phyloP scores from a whole-genome alignment of 1,284 basidiomycete species.

The Apiotrichum domesticum region DNA sequence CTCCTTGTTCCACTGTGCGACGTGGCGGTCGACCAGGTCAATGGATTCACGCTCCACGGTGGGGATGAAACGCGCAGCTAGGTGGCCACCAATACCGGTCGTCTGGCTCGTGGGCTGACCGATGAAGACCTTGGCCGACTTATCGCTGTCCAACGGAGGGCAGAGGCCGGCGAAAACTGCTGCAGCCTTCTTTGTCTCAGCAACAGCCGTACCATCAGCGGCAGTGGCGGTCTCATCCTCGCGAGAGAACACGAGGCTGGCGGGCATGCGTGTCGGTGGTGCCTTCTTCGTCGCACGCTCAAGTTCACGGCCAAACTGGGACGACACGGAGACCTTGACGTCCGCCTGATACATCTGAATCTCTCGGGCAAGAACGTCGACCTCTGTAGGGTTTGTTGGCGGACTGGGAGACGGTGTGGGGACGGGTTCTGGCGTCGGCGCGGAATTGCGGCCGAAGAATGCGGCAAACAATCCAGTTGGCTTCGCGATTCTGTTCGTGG shows the following conservation, averaged over 20 bases:
- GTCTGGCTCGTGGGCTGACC: constrained; percentile 66
- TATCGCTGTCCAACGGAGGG: constrained; percentile 66
- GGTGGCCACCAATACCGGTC: constrained; percentile 85
- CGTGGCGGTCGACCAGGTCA: constrained; percentile 63
- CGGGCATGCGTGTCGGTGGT: constrained; percentile 69
- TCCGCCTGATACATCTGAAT: constrained; percentile 79
- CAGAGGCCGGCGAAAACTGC: constrained; percentile 81
- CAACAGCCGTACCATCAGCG: constrained; percentile 55
- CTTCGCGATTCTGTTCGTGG: constrained; percentile 43
- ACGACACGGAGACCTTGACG: constrained; percentile 65
- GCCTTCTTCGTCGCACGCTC: constrained; percentile 93
- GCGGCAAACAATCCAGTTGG: constrained; percentile 73
- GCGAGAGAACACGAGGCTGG: constrained; percentile 84
- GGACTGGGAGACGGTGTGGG: constrained; percentile 46
- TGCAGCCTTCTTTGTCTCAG: constrained; percentile 57
- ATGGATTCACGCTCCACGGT: constrained; percentile 96
- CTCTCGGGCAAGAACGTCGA: constrained; percentile 62
- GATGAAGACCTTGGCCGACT: constrained; percentile 35
- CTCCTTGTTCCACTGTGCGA: constrained; percentile 63
- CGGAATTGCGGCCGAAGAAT: constrained; percentile 36
- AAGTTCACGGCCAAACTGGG: constrained; percentile 69
- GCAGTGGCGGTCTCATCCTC: constrained; percentile 67
- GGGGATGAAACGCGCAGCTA: constrained; percentile 88
- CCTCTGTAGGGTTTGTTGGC: constrained; percentile 53
- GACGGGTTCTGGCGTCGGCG: constrained; percentile 42